Evolutionary conservation across 768 basidiomycete species (phyloP).

Genomic region (Hericium rajendrae): DNA sequence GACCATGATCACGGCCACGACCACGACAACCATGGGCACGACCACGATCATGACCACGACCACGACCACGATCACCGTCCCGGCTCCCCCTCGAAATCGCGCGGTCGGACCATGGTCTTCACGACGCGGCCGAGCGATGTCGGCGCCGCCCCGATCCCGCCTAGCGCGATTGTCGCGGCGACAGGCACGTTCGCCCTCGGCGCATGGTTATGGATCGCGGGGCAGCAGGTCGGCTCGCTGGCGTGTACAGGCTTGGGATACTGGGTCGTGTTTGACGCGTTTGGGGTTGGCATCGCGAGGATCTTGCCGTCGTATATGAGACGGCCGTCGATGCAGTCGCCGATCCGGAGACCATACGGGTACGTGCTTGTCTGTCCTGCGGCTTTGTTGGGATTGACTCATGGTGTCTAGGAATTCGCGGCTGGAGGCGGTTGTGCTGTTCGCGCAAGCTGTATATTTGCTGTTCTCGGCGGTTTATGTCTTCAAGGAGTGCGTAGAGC

Average conservation of each 20-base stretch:
- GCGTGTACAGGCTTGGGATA: constrained; percentile 89
- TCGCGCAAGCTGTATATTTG: constrained; percentile 87
- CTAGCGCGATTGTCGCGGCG: constrained; percentile 10
- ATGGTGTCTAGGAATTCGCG: constrained; percentile 44
- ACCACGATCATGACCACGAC: background rate
- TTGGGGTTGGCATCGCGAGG: constrained; percentile 57
- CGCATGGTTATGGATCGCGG: constrained; percentile 76
- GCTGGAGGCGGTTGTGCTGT: constrained; percentile 61
- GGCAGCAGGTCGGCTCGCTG: constrained; percentile 82
- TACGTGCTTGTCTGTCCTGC: constrained; percentile 30
- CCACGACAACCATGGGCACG: constrained; percentile 8
- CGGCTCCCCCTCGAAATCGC: background rate
- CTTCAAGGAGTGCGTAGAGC: constrained; percentile 94
- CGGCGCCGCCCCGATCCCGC: background rate
- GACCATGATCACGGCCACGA: background rate
- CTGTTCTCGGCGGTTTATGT: constrained; percentile 94
- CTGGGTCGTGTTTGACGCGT: constrained; percentile 90
- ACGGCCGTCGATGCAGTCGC: constrained; percentile 20
- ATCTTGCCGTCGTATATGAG: constrained; percentile 37
- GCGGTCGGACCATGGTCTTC: background rate
- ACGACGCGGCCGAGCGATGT: too few species aligned
- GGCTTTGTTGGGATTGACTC: background rate
- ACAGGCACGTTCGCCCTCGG: constrained; percentile 52
- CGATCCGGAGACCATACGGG: constrained; percentile 44
- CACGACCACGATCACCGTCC: background rate